Evolutionary conservation across 163 green algal genomes (phyloP), one percentile per base, ranked within the genome.

Genomic region (Coccomyxa subellipsoidea): DNA sequence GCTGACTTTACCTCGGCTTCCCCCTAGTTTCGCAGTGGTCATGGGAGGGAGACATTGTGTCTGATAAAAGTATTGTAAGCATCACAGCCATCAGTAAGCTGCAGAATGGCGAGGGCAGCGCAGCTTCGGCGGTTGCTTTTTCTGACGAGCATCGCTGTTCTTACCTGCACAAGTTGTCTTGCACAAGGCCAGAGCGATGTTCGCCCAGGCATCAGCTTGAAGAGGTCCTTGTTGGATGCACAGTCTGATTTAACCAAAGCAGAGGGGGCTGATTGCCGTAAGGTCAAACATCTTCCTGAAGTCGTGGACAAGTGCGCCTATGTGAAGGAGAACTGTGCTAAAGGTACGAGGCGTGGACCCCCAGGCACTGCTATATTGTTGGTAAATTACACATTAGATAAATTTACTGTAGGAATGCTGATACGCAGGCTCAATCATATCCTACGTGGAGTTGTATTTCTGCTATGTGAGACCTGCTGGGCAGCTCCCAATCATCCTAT

Each of bases 391-490:
- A n/a, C n/a, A n/a, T n/a, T n/a, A n/a, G n/a, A n/a, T n/a, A n/a
- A 54, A 9, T 15, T 72, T n/a, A 32, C 66, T 12, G 32, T 73
- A 1, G 2, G 32, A n/a, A 34, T 34, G 66, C 7, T 7, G 27
- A 18, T 4, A 38, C 35, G 27, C 84, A 88, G 84, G 80, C 10
- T 85, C 84, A 21, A 35, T 85, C 23, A 82, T 88, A 8, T 34
- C 78, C 4, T 91, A 89, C 38, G 54, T 88, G 9, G 7, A 38
- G 10, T 36, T 91, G 3, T 93, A 91, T 85, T 93, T 88, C 80
- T 93, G 90, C 81, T 34, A 85, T 38, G 85, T 80, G 3, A 35
- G 38, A 21, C 72, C 73, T 10, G 76, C 80, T n/a, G 83, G 81
- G 7, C 31, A 23, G 69, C 35, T 59, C 66, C 66, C 66, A 73